phyloP scores from a whole-genome alignment of 352 stramenopile genomes.

The Phytophthora vignae region DNA sequence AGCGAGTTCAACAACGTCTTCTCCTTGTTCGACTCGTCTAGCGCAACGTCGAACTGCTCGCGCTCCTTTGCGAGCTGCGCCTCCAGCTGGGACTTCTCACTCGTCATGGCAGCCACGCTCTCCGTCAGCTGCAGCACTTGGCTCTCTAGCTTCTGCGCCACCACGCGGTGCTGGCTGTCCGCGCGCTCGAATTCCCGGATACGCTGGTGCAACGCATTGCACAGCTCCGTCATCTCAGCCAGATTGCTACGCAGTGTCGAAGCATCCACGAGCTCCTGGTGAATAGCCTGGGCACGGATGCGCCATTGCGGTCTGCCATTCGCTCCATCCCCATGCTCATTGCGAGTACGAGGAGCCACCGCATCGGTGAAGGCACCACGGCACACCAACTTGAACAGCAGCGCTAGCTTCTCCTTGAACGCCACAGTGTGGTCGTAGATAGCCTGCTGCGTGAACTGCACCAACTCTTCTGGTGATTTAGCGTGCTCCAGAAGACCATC shows the following conservation, averaged over 20 bases:
- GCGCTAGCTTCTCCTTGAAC: conserved; percentile 70
- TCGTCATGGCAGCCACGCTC: conserved; percentile 31
- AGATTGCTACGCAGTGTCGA: conserved; percentile 66
- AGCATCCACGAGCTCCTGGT: conserved; percentile 70
- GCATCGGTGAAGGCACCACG: conserved; percentile 82
- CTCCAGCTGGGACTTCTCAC: conserved; percentile 62
- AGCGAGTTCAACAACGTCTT: conserved; percentile 71
- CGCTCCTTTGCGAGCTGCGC: conserved; percentile 70
- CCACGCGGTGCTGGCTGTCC: conserved; percentile 80
- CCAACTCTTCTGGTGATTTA: conserved; percentile 40
- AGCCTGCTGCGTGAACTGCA: conserved; percentile 55
- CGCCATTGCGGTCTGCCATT: conserved; percentile 71
- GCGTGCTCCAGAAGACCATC: conserved; percentile 27
- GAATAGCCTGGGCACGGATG: conserved; percentile 78
- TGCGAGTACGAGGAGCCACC: conserved; percentile 54
- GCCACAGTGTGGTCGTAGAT: conserved; percentile 53
- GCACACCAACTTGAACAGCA: conserved; percentile 81
- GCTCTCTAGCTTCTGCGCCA: conserved; percentile 83
- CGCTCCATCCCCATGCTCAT: conserved; percentile 24
- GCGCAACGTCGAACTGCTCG: conserved; percentile 74
- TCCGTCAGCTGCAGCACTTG: conserved; percentile 72
- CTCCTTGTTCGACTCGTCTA: conserved; percentile 88
- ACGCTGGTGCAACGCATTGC: conserved; percentile 65
- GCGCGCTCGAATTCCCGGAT: conserved; percentile 79
- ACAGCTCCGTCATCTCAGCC: conserved; percentile 72